A percentile compares a stretch with the other conserved stretches of the same genome.
Conservation (phyloP, 148 eudicot genomes). For the Chenopodium formosanum region DNA sequence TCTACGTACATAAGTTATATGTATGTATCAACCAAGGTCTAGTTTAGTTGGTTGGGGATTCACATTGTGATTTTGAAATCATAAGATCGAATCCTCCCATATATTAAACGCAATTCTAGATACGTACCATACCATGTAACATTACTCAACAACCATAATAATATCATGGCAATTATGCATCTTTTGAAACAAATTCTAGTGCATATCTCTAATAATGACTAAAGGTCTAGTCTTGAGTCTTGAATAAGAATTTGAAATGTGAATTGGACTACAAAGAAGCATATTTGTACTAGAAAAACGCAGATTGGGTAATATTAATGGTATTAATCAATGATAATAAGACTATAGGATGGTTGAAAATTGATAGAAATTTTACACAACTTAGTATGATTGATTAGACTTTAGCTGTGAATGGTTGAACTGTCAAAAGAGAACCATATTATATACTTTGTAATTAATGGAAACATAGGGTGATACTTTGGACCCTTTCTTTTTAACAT, state of each 20-base stretch:
- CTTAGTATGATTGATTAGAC: slow-evolving; percentile 10
- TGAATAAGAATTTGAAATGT: not conserved
- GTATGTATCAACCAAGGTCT: too few species aligned
- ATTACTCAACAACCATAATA: not conserved
- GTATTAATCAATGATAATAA: not conserved
- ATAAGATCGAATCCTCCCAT: too few species aligned
- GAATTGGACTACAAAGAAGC: slow-evolving; percentile 15
- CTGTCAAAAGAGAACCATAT: not conserved
- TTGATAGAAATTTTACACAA: not conserved
- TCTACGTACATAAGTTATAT: not conserved
- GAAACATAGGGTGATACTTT: slow-evolving; percentile 1
- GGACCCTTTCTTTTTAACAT: not conserved
- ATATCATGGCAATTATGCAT: not conserved
- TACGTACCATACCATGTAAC: too few species aligned
- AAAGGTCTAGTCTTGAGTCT: not conserved
- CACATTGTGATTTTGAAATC: too few species aligned
- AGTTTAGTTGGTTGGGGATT: too few species aligned
- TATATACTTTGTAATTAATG: not conserved
- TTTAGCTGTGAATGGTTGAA: slow-evolving; percentile 14
- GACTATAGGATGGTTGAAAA: not conserved
- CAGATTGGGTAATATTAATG: not conserved
- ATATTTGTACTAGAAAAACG: not conserved
- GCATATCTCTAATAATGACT: not conserved
- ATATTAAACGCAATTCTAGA: too few species aligned
- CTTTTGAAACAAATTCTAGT: not conserved